A percentile compares a stretch with the other conserved stretches of the same genome.
Evolutionary conservation across 1,284 basidiomycete genomes (phyloP).

Genomic region (Fereydounia khargensis): DNA sequence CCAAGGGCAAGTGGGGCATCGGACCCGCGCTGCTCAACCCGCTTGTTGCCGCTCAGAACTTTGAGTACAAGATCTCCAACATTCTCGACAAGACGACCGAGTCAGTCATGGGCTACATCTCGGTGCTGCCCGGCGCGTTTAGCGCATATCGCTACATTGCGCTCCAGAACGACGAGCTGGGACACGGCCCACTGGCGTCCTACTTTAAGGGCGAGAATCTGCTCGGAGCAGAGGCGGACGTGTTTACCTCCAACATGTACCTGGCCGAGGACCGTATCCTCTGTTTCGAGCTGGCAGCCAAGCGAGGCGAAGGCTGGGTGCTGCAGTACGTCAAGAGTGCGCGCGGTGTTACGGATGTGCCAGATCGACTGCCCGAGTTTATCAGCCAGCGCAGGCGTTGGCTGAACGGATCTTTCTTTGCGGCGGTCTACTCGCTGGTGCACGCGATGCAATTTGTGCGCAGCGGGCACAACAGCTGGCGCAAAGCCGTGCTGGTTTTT

Average conservation of each 20-base stretch:
- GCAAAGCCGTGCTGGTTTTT: constrained; percentile 73
- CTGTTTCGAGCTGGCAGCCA: constrained; percentile 94
- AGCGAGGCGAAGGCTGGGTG: constrained; percentile 83
- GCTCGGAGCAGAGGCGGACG: constrained; percentile 84
- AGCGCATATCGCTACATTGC: constrained; percentile 73
- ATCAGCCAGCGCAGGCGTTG: constrained; percentile 88
- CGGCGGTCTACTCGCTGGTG: constrained; percentile 64
- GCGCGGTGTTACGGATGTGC: constrained; percentile 90
- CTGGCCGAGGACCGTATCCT: constrained; percentile 70
- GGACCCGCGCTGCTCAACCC: constrained; percentile 91
- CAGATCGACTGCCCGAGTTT: constrained; percentile 88
- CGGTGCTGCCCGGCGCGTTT: constrained; percentile 44
- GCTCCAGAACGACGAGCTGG: constrained; percentile 80
- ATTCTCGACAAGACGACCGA: constrained; percentile 56
- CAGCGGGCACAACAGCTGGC: constrained; percentile 76
- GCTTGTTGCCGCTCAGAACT: constrained; percentile 78
- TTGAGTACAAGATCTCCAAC: constrained; percentile 74
- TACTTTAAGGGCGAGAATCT: constrained; percentile 97
- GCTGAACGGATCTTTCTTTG: constrained; percentile 88
- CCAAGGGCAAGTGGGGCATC: constrained; percentile 50
- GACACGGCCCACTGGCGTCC: constrained; percentile 81
- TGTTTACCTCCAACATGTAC: constrained; percentile 74
- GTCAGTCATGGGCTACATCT: constrained; percentile 54
- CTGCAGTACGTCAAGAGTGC: constrained; percentile 94
- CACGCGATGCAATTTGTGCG: constrained; percentile 80